These are phyloP conservation scores for Daldinia eschscholtzii DNA, from an alignment of 2,329 filamentous ascomycete species.

Conservation along the genomic window DNA sequence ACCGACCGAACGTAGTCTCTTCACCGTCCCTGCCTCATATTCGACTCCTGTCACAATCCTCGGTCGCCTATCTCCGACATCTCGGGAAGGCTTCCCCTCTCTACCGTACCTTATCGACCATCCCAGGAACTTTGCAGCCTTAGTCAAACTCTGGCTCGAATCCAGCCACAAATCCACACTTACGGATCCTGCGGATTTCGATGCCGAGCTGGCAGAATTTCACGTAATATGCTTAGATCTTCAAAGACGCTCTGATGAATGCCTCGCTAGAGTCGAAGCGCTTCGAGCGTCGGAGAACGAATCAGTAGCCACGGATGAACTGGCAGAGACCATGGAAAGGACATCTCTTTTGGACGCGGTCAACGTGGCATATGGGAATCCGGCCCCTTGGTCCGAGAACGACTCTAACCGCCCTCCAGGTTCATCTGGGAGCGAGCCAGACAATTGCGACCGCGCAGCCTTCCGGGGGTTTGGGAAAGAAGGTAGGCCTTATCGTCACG, in stretches of 20 bases:
- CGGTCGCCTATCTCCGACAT: slow-evolving; percentile 80
- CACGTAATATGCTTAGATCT: slow-evolving; percentile 64
- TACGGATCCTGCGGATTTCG: slow-evolving; percentile 55
- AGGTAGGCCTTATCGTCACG: slow-evolving; percentile 47
- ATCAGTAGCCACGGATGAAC: slow-evolving; percentile 52
- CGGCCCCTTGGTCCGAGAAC: slow-evolving; percentile 53
- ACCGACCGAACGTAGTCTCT: slow-evolving; percentile 74
- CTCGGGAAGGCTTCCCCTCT: slow-evolving; percentile 91
- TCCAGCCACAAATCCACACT: slow-evolving; percentile 54
- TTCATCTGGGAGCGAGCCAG: slow-evolving; percentile 65
- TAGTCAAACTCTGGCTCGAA: slow-evolving; percentile 86
- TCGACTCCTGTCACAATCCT: slow-evolving; percentile 93
- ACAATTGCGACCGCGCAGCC: slow-evolving; percentile 45
- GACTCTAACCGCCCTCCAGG: slow-evolving; percentile 58
- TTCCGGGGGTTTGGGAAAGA: slow-evolving; percentile 46
- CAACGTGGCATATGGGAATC: slow-evolving; percentile 55
- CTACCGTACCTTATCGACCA: slow-evolving; percentile 94
- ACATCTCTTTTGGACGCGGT: slow-evolving; percentile 56
- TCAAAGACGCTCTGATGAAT: slow-evolving; percentile 65
- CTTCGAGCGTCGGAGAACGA: slow-evolving; percentile 57
- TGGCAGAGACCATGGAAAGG: slow-evolving; percentile 64
- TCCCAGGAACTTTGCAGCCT: slow-evolving; percentile 83
- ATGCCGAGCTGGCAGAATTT: slow-evolving; percentile 68
- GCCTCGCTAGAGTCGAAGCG: slow-evolving; percentile 63
- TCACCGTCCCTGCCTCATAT: slow-evolving; percentile 83